Percentiles rank a stretch among this genome's conserved stretches.
Conservation (phyloP, 257 asterid species). For the Gynochthodes officinalis region DNA sequence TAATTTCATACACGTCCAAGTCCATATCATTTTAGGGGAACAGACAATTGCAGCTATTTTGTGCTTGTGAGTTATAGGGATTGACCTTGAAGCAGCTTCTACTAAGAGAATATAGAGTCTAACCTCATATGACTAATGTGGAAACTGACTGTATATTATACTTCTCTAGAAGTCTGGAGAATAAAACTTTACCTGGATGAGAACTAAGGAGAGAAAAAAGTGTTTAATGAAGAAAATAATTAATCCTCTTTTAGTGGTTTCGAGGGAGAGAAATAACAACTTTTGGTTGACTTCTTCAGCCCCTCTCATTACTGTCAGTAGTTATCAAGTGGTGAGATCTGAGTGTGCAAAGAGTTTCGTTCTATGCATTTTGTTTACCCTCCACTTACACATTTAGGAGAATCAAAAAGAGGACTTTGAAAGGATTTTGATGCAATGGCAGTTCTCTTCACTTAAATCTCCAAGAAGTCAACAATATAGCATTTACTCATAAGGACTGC, state of each 20-base stretch:
- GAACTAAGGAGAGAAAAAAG: no score
- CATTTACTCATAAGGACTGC: not conserved
- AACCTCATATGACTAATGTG: not conserved
- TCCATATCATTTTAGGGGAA: not conserved
- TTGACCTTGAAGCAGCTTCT: not conserved
- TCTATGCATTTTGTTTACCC: not conserved
- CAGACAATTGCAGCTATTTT: not conserved
- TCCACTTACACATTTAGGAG: not conserved
- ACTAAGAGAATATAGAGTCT: not conserved
- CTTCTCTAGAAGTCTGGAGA: not conserved
- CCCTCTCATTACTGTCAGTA: not conserved
- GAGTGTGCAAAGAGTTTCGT: not conserved
- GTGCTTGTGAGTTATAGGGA: not conserved
- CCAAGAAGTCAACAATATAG: not conserved
- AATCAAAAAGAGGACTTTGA: not conserved
- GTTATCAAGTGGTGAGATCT: not conserved
- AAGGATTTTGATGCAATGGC: not conserved
- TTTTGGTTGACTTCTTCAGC: not conserved
- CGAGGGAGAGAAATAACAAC: no score
- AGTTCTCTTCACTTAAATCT: not conserved
- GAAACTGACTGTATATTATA: not conserved
- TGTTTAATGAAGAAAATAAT: not conserved
- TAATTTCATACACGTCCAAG: not conserved
- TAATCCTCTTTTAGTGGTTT: not conserved
- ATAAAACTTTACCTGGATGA: not conserved